These are phyloP conservation scores for Trypanosoma caninum DNA, from an alignment of 208 protist genomes.

Conservation along the genomic window DNA sequence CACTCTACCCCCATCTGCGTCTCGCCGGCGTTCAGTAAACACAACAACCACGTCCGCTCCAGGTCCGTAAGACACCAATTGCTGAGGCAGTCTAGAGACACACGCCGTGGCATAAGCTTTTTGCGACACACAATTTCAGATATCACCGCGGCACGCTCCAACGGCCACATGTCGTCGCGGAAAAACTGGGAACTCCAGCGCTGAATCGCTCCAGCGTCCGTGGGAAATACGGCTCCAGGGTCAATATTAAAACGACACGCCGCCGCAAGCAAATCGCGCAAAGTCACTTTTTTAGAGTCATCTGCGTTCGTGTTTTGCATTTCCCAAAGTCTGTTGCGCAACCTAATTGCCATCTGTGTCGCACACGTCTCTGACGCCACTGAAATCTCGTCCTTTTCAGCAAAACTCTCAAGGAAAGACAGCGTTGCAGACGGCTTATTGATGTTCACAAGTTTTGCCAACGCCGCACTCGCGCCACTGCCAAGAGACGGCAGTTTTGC, in stretches of 20 bases:
- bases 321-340: constrained; percentile 30
- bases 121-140: constrained; percentile 25
- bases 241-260: constrained; percentile 49
- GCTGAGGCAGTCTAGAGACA: constrained; percentile 51
- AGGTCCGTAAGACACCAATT: constrained; percentile 58
- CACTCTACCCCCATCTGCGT: background rate
- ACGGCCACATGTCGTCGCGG: constrained; percentile 20
- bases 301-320: constrained; percentile 2
- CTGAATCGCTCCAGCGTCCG: constrained; percentile 44
- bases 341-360: constrained; percentile 53
- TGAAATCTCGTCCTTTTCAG: constrained; percentile 39
- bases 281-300: background rate
- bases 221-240: constrained; percentile 55
- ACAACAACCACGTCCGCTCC: constrained; percentile 48
- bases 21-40: constrained; percentile 2
- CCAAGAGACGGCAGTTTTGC: constrained; percentile 40
- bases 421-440: constrained; percentile 33
- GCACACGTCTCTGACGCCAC: constrained; percentile 50
- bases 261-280: constrained; percentile 21
- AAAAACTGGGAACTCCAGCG: constrained; percentile 43
- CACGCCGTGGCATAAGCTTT: constrained; percentile 45
- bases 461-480: constrained; percentile 23
- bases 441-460: constrained; percentile 52
- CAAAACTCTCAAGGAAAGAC: constrained; percentile 57
- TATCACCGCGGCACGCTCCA: constrained; percentile 27